Base-by-base conservation (phyloP, 1,284 basidiomycete species). In the Grifola frondosa region DNA sequence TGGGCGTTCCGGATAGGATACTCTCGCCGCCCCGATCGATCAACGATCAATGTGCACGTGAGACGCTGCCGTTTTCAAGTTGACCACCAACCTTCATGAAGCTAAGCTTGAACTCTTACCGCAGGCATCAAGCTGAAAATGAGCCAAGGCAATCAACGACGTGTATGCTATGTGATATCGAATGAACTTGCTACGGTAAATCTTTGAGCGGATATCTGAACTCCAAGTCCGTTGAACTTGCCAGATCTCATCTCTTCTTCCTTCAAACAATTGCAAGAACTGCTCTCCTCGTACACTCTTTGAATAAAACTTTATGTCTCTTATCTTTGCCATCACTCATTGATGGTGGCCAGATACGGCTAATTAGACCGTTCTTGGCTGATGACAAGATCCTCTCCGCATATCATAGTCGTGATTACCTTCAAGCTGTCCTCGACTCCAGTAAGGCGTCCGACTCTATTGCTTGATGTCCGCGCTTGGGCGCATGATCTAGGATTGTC, bases 401-500 rank as follows among this genome's bases (percentile, higher is more conserved):
- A 10, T 84, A 84, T 57, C 84, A 85, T 49, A 76, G 71, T 10
- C 64, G 65, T 22, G 73, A 78, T 26, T 84, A 82, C 53, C 64
- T 85, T 7, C 74, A 82, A 16, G 73, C 71, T 46, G 64, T 83
- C 16, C 60, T 84, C 19, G 57, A 71, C 30, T 56, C 69, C 7
- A 45, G 51, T 8, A 57, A 59, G 26, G 49, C 50, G 15, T 53
- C 55, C 53, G 22, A 40, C 53, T 20, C 29, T 42, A 50, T n/a
- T n/a, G n/a, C n/a, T n/a, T n/a, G n/a, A n/a, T n/a, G n/a, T n/a
- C n/a, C n/a, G n/a, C n/a, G n/a, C n/a, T n/a, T n/a, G n/a, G n/a
- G n/a, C n/a, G n/a, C n/a, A n/a, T n/a, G n/a, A n/a, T n/a, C n/a
- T 54, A 94, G 84, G 93, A 96, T 59, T 94, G 91, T 55, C 90